Percentiles rank a stretch among this genome's conserved stretches.
These are phyloP conservation scores for Trapa bicornis DNA, from an alignment of 345 rosid genomes.

Conservation along the genomic window DNA sequence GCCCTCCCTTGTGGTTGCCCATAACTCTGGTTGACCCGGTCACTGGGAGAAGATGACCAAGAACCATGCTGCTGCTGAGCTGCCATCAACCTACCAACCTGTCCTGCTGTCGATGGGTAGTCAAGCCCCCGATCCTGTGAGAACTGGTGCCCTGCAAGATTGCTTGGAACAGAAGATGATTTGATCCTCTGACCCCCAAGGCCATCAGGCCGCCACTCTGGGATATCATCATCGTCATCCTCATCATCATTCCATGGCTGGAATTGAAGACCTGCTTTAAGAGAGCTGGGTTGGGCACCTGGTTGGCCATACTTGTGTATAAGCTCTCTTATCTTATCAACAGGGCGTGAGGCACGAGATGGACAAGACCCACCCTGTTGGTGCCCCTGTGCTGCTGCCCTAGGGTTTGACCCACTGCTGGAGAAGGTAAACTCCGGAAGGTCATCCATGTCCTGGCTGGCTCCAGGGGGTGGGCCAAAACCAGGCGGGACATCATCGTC, in stretches of 20 bases:
- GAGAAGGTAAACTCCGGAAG: constrained; percentile 80
- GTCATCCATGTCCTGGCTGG: constrained; percentile 68
- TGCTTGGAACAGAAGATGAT: background rate
- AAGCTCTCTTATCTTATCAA: constrained; percentile 64
- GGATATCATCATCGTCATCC: constrained; percentile 47
- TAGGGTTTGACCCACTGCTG: constrained; percentile 7
- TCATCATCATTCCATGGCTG: constrained; percentile 56
- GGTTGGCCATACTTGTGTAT: constrained; percentile 74
- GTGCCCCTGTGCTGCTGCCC: background rate
- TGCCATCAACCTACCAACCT: background rate
- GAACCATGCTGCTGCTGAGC: background rate
- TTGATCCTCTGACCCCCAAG: background rate
- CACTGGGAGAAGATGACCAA: background rate
- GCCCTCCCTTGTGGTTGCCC: constrained; percentile 20
- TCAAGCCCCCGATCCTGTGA: background rate
- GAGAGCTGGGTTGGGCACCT: background rate
- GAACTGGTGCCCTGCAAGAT: background rate
- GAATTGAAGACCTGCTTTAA: constrained; percentile 9
- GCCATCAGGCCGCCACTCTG: constrained; percentile 79
- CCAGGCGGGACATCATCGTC: constrained; percentile 73
- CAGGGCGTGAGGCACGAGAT: constrained; percentile 24
- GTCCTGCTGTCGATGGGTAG: background rate
- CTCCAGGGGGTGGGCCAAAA: constrained; percentile 41
- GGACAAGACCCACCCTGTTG: background rate
- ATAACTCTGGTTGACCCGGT: background rate